Evolutionary conservation across 1,284 basidiomycete genomes (phyloP).

Genomic region (Leccinum ponderosum): DNA sequence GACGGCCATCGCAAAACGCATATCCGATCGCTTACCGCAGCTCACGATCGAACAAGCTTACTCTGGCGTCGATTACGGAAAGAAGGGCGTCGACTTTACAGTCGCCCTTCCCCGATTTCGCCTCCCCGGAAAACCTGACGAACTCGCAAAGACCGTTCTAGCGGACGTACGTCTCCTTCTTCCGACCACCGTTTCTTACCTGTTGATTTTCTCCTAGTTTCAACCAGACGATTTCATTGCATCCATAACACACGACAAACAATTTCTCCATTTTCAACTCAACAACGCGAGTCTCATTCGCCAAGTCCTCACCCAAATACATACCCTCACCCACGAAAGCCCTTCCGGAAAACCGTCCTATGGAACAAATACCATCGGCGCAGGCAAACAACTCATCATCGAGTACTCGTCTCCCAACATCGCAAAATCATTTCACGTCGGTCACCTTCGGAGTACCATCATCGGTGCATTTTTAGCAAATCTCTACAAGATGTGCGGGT

Average conservation of each 20-base stretch:
- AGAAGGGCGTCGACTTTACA: constrained; percentile 92
- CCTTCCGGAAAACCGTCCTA: constrained; percentile 61
- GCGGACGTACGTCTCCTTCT: constrained; percentile 55
- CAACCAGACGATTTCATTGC: constrained; percentile 68
- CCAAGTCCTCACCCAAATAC: constrained; percentile 81
- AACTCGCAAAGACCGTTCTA: constrained; percentile 74
- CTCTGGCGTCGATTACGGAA: constrained; percentile 85
- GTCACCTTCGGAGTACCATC: constrained; percentile 95
- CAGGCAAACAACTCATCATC: constrained; percentile 79
- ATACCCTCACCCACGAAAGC: constrained; percentile 66
- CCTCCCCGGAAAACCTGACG: constrained; percentile 81
- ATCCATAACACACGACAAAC: constrained; percentile 66
- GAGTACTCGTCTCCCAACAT: constrained; percentile 98
- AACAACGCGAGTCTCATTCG: constrained; percentile 73
- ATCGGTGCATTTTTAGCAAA: constrained; percentile 95
- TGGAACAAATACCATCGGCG: constrained; percentile 73
- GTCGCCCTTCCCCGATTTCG: constrained; percentile 92
- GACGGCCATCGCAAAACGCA: constrained; percentile 76
- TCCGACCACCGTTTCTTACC: neutral
- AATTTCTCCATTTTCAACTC: constrained; percentile 83
- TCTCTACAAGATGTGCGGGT: constrained; percentile 91
- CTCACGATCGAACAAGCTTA: constrained; percentile 78
- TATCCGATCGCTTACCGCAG: constrained; percentile 69
- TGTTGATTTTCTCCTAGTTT: constrained; percentile 47
- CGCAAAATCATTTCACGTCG: constrained; percentile 98